Evolutionary conservation across 371 early-diverging fungal genomes (phyloP).

Genomic region (Mucor mucedo): DNA sequence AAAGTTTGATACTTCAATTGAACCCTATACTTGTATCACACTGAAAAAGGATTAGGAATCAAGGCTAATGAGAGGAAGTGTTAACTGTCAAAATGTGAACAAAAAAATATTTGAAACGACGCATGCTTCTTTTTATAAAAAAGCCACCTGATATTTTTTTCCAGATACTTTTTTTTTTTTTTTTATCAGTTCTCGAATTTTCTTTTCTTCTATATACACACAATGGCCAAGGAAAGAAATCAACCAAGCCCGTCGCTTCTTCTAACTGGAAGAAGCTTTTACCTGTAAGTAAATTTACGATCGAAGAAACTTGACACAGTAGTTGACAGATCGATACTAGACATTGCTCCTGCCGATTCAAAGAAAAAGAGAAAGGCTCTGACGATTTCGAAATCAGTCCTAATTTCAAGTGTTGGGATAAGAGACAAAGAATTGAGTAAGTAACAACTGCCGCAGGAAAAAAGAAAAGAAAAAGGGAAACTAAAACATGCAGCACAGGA

Average conservation of each 20-base stretch:
- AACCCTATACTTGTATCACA: too few species aligned
- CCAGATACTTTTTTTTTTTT: conserved; percentile 5
- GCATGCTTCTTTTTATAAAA: not conserved
- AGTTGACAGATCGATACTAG: not conserved
- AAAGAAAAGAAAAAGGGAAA: not conserved
- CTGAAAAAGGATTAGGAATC: too few species aligned
- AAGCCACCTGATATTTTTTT: not conserved
- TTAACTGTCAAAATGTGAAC: too few species aligned
- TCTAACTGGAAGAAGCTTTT: conserved; percentile 64
- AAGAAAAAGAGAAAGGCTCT: conserved; percentile 25
- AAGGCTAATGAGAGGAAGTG: too few species aligned
- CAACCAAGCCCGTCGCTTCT: conserved; percentile 46
- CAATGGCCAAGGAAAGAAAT: conserved; percentile 21
- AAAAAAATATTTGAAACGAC: not conserved
- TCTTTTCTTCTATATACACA: not conserved
- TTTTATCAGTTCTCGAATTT: not conserved
- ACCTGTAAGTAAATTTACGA: conserved; percentile 25
- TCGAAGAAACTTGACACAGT: too few species aligned
- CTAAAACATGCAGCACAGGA: not conserved
- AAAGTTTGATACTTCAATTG: too few species aligned
- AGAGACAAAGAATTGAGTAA: conserved; percentile 32
- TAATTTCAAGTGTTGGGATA: conserved; percentile 31
- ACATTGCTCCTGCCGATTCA: conserved; percentile 14
- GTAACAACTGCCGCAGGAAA: not conserved
- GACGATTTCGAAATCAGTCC: conserved; percentile 29